These are phyloP conservation scores for Agrocybe praecox DNA, from an alignment of 768 basidiomycete species.

Conservation along the genomic window DNA sequence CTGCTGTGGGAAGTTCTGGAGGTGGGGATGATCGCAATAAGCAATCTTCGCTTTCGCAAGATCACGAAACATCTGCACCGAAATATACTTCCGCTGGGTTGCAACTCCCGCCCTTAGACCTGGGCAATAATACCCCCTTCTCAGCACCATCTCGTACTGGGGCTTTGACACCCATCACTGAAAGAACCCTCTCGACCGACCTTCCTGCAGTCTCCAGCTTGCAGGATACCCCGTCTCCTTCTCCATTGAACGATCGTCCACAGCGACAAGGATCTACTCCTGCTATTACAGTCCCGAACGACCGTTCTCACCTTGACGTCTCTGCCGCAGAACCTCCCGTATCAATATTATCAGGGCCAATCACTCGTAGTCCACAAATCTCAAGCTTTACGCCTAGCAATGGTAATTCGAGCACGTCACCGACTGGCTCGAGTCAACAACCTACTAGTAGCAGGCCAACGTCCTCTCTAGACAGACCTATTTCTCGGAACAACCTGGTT, in stretches of 20 bases:
- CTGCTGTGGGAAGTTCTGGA: constrained; percentile 30
- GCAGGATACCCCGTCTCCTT: constrained; percentile 10
- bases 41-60: background rate
- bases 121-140: constrained; percentile 29
- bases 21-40: constrained; percentile 12
- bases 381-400: constrained; percentile 10
- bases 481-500: constrained; percentile 1
- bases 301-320: background rate
- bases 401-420: constrained; percentile 1
- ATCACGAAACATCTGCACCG: constrained; percentile 8
- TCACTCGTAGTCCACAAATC: constrained; percentile 21
- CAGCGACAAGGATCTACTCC: constrained; percentile 2
- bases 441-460: constrained; percentile 13
- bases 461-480: constrained; percentile 4
- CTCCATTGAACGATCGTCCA: constrained; percentile 1
- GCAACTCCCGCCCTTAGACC: constrained; percentile 64
- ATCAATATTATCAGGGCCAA: constrained; percentile 12
- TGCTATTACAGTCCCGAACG: background rate
- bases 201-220: constrained; percentile 14
- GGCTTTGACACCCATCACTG: constrained; percentile 68
- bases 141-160: constrained; percentile 22
- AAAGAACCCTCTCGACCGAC: constrained; percentile 35
- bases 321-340: background rate
- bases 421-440: background rate
- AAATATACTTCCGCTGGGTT: constrained; percentile 29